Percentiles rank a stretch among this genome's conserved stretches.
phyloP scores from a whole-genome alignment of 2,329 filamentous ascomycete species.

The Aspergillus caelatus region DNA sequence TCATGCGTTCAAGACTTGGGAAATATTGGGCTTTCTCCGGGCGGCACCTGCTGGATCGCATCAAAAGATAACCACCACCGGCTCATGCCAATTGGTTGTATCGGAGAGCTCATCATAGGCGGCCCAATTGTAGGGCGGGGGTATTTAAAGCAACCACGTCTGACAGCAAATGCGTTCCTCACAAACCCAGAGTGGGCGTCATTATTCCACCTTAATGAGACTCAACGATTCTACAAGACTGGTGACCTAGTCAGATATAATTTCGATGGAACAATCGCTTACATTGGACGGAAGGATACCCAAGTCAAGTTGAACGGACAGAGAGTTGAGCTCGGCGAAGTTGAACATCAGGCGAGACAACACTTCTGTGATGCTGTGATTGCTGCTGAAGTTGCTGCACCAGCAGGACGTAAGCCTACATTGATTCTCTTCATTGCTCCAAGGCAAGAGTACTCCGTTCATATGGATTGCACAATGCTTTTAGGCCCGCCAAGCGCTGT shows the following conservation, averaged over 20 bases:
- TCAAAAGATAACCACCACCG: constrained; percentile 21
- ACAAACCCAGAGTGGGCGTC: neutral
- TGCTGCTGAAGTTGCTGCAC: neutral
- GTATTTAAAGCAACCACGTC: constrained; percentile 25
- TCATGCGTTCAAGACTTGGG: neutral
- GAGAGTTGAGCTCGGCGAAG: constrained; percentile 58
- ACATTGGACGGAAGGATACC: constrained; percentile 51
- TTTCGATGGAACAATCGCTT: constrained; percentile 21
- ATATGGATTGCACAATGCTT: neutral
- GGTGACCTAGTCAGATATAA: constrained; percentile 29
- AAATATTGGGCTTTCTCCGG: constrained; percentile 19
- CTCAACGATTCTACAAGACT: constrained; percentile 26
- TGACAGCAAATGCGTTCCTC: neutral
- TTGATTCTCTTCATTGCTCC: neutral
- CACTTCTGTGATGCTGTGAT: neutral
- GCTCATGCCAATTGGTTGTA: constrained; percentile 37
- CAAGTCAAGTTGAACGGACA: constrained; percentile 66
- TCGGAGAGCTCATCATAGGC: constrained; percentile 46
- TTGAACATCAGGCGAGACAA: constrained; percentile 37
- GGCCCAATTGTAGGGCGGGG: constrained; percentile 42
- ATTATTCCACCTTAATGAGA: neutral
- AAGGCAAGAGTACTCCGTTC: neutral
- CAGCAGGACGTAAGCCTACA: neutral
- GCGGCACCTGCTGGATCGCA: constrained; percentile 26
- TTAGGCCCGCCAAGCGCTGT: neutral